A percentile compares a stretch with the other conserved stretches of the same genome.
These are phyloP conservation scores for Nicotiana sylvestris DNA, from an alignment of 257 asterid species.

Conservation along the genomic window DNA sequence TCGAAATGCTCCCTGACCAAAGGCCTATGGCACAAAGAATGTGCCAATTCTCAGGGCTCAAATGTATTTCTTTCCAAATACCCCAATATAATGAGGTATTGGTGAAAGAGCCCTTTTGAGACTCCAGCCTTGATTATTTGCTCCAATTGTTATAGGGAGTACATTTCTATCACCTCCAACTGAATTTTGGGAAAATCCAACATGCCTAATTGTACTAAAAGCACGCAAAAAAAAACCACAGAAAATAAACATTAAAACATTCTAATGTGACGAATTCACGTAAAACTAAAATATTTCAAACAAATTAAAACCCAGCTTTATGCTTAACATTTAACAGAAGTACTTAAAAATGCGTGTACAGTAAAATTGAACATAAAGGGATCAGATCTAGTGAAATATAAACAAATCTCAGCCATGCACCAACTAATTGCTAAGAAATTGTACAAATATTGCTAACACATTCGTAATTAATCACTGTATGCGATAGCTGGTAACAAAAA, in stretches of 20 bases:
- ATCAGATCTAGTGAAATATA: not conserved
- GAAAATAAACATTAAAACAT: not conserved
- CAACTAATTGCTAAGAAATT: not conserved
- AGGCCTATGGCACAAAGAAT: conserved; percentile 77
- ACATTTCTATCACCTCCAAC: conserved; percentile 36
- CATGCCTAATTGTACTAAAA: not conserved
- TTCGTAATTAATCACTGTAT: not conserved
- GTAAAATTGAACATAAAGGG: not conserved
- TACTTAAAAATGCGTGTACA: not conserved
- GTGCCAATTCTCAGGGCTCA: conserved; percentile 86
- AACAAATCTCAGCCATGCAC: not conserved
- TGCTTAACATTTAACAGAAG: not conserved
- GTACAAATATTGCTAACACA: not conserved
- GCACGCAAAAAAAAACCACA: not conserved
- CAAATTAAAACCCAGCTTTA: not conserved
- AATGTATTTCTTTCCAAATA: conserved; percentile 49
- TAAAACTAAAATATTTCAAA: not conserved
- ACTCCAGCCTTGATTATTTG: conserved; percentile 86
- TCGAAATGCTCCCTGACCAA: conserved; percentile 69
- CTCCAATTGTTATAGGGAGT: conserved; percentile 26
- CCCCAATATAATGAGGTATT: conserved; percentile 21
- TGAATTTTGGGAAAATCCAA: conserved; percentile 16
- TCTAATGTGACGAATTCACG: not conserved
- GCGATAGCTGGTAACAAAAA: not conserved
- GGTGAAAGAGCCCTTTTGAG: conserved; percentile 59